Evolutionary conservation across 1,139 yeast genomes (phyloP), one percentile per base, ranked within the genome.

Genomic region (Ogataea hybrid): DNA sequence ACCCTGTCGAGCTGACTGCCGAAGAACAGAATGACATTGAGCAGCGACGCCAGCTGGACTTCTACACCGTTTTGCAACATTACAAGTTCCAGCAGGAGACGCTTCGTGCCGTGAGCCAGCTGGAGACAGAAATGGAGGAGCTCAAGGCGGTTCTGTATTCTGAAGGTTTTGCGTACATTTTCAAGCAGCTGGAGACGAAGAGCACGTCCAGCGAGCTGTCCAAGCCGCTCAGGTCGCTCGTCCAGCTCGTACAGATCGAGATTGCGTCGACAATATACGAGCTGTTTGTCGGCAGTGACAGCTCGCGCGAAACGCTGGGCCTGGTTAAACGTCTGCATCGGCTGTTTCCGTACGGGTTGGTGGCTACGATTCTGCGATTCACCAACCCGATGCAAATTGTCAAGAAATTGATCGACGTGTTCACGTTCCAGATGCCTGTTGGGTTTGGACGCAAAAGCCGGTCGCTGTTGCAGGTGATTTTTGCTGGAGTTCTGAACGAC

Each of bases 361-460:
- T 89, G 61, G 81, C 82, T 39, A 87, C 87, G 14, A 82, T 90
- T 25, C 64, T 90, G 51, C 73, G 79, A 54, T 81, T 82, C 50
- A 86, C 97, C 1, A 90, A 90, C 57, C 97, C 97, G 3, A 79
- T 88, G 64, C 78, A 84, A 38, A 80, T 90, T 29, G 78, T 87
- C 66, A 84, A 89, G 44, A 79, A 84, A 20, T 66, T 89, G 55
- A 73, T 89, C 25, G 96, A 88, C 56, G 61, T 90, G 44, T 77
- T 90, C 48, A 75, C 90, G 63, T 85, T 89, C 16, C 88, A 84
- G 53, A 81, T 95, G 25, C 83, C 66, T 1, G 54, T 63, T 29
- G 59, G 69, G 0, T 79, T 82, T 47, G 87, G 86, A 9, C 63
- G 68, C 8, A 51, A 44, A 21, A 43, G 54, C 8, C 48, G 48